A percentile compares a stretch with the other conserved stretches of the same genome.
Evolutionary conservation across 176 grass and related monocot genomes (phyloP).

Genomic region (Musa schizocarpa): DNA sequence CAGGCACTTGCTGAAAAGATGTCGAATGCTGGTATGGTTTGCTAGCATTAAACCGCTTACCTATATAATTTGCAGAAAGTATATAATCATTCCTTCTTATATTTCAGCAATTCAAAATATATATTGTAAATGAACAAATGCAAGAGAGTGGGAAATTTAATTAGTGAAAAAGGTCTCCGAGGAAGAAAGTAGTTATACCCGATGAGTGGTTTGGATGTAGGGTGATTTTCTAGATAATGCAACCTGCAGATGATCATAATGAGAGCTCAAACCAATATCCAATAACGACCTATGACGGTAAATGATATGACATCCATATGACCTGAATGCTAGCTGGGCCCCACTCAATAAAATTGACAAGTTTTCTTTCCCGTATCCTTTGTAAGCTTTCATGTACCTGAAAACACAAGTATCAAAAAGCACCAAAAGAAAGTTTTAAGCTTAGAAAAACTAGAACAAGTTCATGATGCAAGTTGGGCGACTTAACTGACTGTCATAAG

Average conservation of each 20-base stretch:
- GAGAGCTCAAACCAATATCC: not conserved
- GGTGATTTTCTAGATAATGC: conserved; percentile 98
- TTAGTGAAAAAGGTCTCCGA: not conserved
- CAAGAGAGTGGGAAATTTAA: too few species aligned
- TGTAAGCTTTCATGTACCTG: conserved; percentile 98
- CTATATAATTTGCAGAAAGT: conserved; percentile 26
- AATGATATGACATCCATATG: not conserved
- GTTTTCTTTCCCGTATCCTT: conserved; percentile 95
- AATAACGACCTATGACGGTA: not conserved
- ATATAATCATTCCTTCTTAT: too few species aligned
- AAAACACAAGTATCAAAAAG: not conserved
- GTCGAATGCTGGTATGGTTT: conserved; percentile 94
- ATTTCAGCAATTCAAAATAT: too few species aligned
- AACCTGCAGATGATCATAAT: conserved; percentile 45
- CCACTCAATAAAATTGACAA: conserved; percentile 99
- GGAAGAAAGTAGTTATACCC: conserved; percentile 40
- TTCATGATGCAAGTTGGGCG: too few species aligned
- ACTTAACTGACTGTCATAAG: too few species aligned
- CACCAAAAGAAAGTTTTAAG: not conserved
- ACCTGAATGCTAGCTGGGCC: conserved; percentile 99
- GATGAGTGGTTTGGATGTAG: conserved; percentile 95
- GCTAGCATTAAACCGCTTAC: conserved; percentile 96
- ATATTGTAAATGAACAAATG: too few species aligned
- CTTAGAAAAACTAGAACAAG: too few species aligned
- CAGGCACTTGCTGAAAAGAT: conserved; percentile 88